A percentile compares a stretch with the other conserved stretches of the same genome.
Conservation (phyloP, 2,329 filamentous ascomycete genomes). For the Xylogone sp. region DNA sequence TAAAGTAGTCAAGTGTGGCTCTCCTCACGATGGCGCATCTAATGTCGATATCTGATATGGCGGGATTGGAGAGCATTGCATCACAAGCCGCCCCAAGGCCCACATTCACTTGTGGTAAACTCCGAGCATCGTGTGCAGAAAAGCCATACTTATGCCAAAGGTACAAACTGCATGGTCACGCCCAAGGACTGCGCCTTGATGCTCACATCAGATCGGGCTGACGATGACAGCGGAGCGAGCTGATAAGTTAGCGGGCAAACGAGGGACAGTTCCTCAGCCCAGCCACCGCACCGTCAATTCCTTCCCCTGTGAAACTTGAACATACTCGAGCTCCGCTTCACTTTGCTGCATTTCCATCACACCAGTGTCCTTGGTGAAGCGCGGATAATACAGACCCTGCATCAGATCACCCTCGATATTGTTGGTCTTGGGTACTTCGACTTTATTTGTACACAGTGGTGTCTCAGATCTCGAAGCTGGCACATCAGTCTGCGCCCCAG, state of each 20-base stretch:
- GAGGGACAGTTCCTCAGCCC: neutral
- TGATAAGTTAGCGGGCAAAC: neutral
- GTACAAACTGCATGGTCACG: too few relatives aligned
- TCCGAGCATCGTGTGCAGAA: too few relatives aligned
- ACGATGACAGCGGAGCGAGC: slow-evolving; percentile 21
- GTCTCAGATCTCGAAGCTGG: neutral
- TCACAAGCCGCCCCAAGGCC: neutral
- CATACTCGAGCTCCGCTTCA: too few relatives aligned
- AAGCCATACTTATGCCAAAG: too few relatives aligned
- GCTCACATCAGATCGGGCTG: neutral
- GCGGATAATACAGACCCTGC: neutral
- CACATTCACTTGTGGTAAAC: too few relatives aligned
- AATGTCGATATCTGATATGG: neutral
- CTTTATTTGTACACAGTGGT: too few relatives aligned
- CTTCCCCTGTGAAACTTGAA: too few relatives aligned
- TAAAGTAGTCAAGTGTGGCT: neutral
- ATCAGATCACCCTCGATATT: neutral
- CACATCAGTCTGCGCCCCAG: neutral
- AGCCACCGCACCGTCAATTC: slow-evolving; percentile 77
- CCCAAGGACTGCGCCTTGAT: neutral
- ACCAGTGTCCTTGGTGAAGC: neutral
- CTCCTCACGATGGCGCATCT: neutral
- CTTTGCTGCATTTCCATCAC: neutral
- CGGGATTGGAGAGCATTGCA: neutral
- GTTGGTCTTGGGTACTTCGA: neutral